Base-by-base conservation (phyloP, 495 filamentous ascomycete species). In the Podospora comata region DNA sequence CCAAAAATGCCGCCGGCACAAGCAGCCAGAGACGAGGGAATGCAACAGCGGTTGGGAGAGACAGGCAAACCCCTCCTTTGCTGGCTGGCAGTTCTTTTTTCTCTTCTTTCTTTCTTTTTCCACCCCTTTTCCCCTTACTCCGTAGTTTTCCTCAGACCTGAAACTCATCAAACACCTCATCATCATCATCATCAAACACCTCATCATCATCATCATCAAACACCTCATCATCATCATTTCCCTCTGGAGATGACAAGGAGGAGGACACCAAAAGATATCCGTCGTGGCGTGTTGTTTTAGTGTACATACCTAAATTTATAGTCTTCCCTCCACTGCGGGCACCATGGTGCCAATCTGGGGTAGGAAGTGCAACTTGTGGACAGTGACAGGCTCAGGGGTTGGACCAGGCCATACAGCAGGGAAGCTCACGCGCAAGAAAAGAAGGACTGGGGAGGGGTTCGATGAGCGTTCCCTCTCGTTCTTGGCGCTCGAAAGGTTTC, bases 1-100 rank as follows among this genome's bases (percentile, higher is more conserved):
- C 60, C 60, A 20, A 58, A 19, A 58, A 26, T 58, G 55, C 55
- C 55, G 55, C 18, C 55, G 55, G 55, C 55, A 58, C 55, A 58
- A 16, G 9, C 39, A 58, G 54, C 55, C 30, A 32, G 30, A 32
- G 30, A 32, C 0, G 7, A 32, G 7, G 30, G 30, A 32, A 58
- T 20, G 55, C 18, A 58, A 20, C 55, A 20, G 55, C 55, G 55
- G 39, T 48, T 48, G 39, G 39, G 39, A 48, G 39, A 16, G 7
- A 13, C 39, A 48, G 39, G 39, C 39, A 5, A 48, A 39, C 30
- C 61, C 30, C 30, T 44, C 28, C 61, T 48, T 63, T 39, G 18
- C 30, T 23, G 23, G 23, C 23, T 23, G 23, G 23, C n/a, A 20
- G 6, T 18, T 48, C 23, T 4, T 18, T 15, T 28, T 15, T 32